These are phyloP conservation scores for Penicillium coffeae DNA, from an alignment of 495 filamentous ascomycete genomes.

Conservation along the genomic window DNA sequence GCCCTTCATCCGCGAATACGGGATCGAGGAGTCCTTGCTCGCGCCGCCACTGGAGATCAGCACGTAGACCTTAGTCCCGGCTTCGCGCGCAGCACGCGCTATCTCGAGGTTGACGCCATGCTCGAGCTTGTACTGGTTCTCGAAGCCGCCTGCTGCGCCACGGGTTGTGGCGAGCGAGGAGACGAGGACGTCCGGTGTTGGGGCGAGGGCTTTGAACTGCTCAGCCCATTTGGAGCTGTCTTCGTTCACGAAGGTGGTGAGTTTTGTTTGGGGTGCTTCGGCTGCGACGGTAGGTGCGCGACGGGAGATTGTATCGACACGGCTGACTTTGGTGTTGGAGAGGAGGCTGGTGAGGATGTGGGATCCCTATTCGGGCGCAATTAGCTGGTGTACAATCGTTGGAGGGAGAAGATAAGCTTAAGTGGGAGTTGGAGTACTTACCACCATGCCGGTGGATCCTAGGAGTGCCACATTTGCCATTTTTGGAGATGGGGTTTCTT, in stretches of 20 bases:
- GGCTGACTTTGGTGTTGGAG: slow-evolving; percentile 31
- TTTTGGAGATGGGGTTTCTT: too few relatives aligned
- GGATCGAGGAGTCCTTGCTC: slow-evolving; percentile 40
- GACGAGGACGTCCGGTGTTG: slow-evolving; percentile 57
- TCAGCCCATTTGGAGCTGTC: slow-evolving; percentile 54
- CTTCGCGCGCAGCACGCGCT: slow-evolving; percentile 59
- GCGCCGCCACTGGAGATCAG: slow-evolving; percentile 59
- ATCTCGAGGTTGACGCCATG: slow-evolving; percentile 69
- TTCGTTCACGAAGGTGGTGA: slow-evolving; percentile 41
- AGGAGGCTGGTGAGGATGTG: slow-evolving; percentile 48
- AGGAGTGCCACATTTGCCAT: slow-evolving; percentile 44
- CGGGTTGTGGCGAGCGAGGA: slow-evolving; percentile 67
- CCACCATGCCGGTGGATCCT: slow-evolving; percentile 49
- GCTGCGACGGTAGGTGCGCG: slow-evolving; percentile 32
- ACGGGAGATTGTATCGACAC: slow-evolving; percentile 47
- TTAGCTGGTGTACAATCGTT: too few relatives aligned
- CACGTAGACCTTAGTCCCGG: slow-evolving; percentile 62
- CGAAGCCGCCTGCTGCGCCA: slow-evolving; percentile 60
- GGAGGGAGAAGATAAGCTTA: too few relatives aligned
- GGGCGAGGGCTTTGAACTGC: slow-evolving; percentile 48
- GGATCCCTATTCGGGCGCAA: slow-evolving; percentile 35
- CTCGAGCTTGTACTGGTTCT: slow-evolving; percentile 73
- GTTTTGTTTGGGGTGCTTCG: slow-evolving; percentile 32
- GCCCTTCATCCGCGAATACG: slow-evolving; percentile 72
- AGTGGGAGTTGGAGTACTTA: slow-evolving; percentile 22